phyloP scores from a whole-genome alignment of 176 grass and related monocot genomes.

The Rhynchospora tenuis region DNA sequence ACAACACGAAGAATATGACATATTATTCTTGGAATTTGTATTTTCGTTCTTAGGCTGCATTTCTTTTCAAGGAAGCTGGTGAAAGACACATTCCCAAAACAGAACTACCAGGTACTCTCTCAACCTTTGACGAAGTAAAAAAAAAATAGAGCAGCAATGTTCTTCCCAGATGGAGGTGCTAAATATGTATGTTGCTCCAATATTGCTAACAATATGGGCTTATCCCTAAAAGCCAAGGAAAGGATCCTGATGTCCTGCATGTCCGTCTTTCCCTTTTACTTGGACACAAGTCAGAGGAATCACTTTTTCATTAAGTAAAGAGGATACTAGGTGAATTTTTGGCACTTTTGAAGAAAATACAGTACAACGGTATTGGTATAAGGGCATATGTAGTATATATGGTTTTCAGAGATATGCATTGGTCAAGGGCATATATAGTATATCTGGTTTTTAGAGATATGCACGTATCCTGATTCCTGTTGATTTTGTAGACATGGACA shows the following conservation, averaged over 20 bases:
- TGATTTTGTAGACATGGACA: too few relatives aligned
- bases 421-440: too few relatives aligned
- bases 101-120: conserved; percentile 47
- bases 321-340: neutral
- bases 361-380: neutral
- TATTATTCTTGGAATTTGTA: conserved; percentile 20
- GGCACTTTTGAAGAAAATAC: neutral
- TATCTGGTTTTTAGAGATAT: neutral
- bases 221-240: neutral
- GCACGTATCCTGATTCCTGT: neutral
- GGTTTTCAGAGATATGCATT: neutral
- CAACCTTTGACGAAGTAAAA: neutral
- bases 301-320: neutral
- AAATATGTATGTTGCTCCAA: conserved; percentile 9
- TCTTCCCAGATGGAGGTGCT: neutral
- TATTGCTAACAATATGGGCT: neutral
- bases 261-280: neutral
- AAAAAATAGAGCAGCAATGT: neutral
- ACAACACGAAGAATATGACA: neutral
- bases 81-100: conserved; percentile 29
- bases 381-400: neutral
- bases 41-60: conserved; percentile 64
- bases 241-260: neutral
- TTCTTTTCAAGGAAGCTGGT: conserved; percentile 92
- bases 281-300: neutral